Base-by-base conservation (phyloP, 805 yeast species). In the Suhomyces kilbournensis region DNA sequence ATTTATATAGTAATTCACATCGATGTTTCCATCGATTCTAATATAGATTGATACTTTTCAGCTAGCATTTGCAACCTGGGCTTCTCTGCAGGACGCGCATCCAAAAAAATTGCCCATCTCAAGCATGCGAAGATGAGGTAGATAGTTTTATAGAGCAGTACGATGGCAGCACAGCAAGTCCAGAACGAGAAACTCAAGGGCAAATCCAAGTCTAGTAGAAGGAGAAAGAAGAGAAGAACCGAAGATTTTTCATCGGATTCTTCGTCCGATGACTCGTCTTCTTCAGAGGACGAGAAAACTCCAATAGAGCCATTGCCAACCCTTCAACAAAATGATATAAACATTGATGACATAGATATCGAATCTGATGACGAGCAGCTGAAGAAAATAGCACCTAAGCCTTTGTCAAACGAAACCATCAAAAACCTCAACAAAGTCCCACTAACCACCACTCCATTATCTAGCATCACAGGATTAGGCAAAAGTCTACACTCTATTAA, bases 201-300 rank as follows among this genome's bases (percentile, higher is more conserved):
- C 7, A 45, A 34, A 10, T 17, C 14, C 25, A 70, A 65, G 46
- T 71, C 65, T 47, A 75, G 81, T 56, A 76, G 88, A 60, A 80
- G 88, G 56, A 76, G 85, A 63, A 86, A 86, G 79, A 86, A 85
- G 82, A 84, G 91, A 81, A 86, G 92, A 83, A 86, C 93, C 0
- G 90, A 85, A 48, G 90, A 85, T 58, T 81, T 84, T 28, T 84
- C 88, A 0, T 78, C 80, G 15, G 75, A 75, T 43, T 77, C 82
- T 1, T 77, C 73, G 35, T 78, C 83, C 1, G 76, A 79, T 7
- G 73, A 79, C 1, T 69, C 74, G 19, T 62, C 69, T 4, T 49
- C 51, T 4, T 53, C 58, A 14, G 56, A 53, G 3, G 56, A 59
- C 25, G 56, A 61, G 47, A 14, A 57, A 47, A 15, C 50, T 44